These are phyloP conservation scores for Solanum etuberosum DNA, from an alignment of 257 asterid genomes.

Conservation along the genomic window DNA sequence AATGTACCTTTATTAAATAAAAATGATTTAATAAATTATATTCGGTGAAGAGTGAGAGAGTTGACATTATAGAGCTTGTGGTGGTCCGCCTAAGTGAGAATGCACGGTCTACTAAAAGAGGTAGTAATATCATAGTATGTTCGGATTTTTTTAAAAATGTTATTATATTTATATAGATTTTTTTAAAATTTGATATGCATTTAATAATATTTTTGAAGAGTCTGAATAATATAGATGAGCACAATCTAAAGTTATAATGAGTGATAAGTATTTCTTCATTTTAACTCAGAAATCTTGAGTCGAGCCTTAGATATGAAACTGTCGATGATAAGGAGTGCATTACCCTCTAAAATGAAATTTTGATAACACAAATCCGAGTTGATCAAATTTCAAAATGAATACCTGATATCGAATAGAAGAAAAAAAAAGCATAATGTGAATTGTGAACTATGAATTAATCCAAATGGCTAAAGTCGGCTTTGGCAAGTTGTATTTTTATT, in stretches of 20 bases:
- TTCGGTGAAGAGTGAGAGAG: neutral
- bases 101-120: neutral
- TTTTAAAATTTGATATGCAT: too few relatives aligned
- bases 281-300: neutral
- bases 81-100: neutral
- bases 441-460: neutral
- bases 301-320: neutral
- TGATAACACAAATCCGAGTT: rapidly evolving
- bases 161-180: neutral
- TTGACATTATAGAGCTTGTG: neutral
- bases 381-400: neutral
- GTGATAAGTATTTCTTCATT: neutral
- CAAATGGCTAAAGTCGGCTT: neutral
- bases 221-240: neutral
- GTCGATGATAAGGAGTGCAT: neutral
- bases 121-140: neutral
- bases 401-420: rapidly evolving
- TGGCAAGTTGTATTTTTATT: neutral
- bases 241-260: neutral
- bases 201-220: neutral
- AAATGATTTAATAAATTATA: neutral
- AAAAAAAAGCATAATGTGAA: neutral
- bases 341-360: neutral
- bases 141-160: rapidly evolving
- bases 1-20: too few relatives aligned